Base-by-base conservation (phyloP, 345 rosid genomes). In the Brassica incana region DNA sequence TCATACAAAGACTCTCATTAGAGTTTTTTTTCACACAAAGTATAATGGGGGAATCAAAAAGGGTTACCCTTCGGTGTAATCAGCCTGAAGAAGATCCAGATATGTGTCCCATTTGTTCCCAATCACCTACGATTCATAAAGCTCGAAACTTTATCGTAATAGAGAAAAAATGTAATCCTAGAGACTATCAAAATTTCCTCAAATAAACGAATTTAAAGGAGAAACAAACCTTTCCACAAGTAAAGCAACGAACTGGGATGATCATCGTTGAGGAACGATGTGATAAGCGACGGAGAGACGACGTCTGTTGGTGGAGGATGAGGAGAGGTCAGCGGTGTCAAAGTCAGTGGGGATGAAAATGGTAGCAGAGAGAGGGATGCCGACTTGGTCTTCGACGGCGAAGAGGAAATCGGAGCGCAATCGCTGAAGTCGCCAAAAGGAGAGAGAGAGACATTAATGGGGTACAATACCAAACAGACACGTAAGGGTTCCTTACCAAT, bases 41-140 rank as follows among this genome's bases (percentile, higher is more conserved):
- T 20, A 20, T 20, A n/a, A 33, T 63, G 23, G 60, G 30, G 45
- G 29, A 5, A 74, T 45, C 12, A 9, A 52, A 63, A 33, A 23
- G 0, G 50, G 66, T 20, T 71, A 78, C 81, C 81, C 81, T 78
- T 78, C 77, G 1, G 77, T 6, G 72, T 78, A 78, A 65, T 78
- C 77, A 78, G 77, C 67, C 48, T 78, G 77, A 14, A 78, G 72
- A 78, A 78, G 61, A 2, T 78, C 77, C 18, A 78, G 67, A 16
- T 78, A 78, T 2, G 67, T 25, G 15, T 65, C 77, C 81, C 77
- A 72, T 54, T 72, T 78, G 14, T 72, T 36, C 27, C 81, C 77
- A 72, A 72, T 78, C 48, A 78, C 77, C 81, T 78, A 72, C 9
- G 0, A 54, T 32, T 59, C 67, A 76, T 61, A 27, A 71, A 71